Base-by-base conservation (phyloP, 768 basidiomycete genomes). In the Tulasnella sp. region DNA sequence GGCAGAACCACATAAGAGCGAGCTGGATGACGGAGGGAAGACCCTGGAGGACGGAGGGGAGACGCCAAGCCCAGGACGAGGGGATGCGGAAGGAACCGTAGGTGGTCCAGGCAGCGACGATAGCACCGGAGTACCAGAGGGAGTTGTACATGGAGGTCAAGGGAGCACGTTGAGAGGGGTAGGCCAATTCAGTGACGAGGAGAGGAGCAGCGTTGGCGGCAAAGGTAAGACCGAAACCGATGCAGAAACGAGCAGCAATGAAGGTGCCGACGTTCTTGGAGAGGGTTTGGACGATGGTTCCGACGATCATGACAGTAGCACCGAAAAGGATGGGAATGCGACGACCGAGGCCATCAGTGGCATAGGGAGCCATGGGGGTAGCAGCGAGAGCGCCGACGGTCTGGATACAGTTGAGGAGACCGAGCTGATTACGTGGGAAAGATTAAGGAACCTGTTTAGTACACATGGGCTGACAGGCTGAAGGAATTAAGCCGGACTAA, bases 101-200 rank as follows among this genome's bases (percentile, higher is more conserved):
- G 0, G 93, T 94, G 0, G 93, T 88, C 95, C 94, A 96, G n/a
- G 94, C 94, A 54, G 94, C 89, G 81, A 95, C 84, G 84, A 95
- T 94, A 79, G 93, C 88, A 80, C 95, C 95, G 20, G 92, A 91
- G 85, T 94, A 94, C 94, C 95, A 96, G 81, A 95, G 91, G 42
- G 93, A 92, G 88, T 95, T 94, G 88, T 93, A 94, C 75, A 91
- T 86, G 1, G 93, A 91, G 22, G 93, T 96, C 80, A 96, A 86
- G 46, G 91, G 91, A 22, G 92, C 93, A 82, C 95, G 94, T 85
- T 96, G 93, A 14, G 90, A 87, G 22, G 95, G 95, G 85, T 96
- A 96, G 0, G 95, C 89, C n/a, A 96, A 86, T 86, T 96, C 95
- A 73, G 94, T 92, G 78, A 96, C 91, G 87, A 96, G 86, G 88